Base-by-base conservation (phyloP, 2,329 filamentous ascomycete species). In the Emmonsiellopsis sp. region DNA sequence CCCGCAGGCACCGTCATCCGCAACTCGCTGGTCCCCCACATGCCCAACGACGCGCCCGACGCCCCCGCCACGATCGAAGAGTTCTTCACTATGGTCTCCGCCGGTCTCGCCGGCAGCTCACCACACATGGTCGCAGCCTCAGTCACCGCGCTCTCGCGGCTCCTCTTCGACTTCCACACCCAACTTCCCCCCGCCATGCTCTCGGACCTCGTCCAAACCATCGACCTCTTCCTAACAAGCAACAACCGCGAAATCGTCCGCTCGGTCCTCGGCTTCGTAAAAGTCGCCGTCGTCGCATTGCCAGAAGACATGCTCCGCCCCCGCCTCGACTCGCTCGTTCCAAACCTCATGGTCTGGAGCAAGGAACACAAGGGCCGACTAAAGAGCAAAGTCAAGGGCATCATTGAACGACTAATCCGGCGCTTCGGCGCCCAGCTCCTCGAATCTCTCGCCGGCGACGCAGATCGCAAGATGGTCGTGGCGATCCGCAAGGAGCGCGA, bases 361-460 rank as follows among this genome's bases (percentile, higher is more conserved):
- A 89, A 96, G 70, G 93, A 98, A 72, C 94, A 98, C 77, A 97
- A 97, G 75, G 90, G 90, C 10, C 90, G 95, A 67, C 93, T 98
- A 75, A 89, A 92, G 65, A 85, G 88, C 49, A 98, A 97, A 76
- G 91, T 98, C 61, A 97, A 96, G 82, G 91, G 96, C 66, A 97
- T 98, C 58, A 76, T 98, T 13, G 93, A 98, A 73, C 84, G 93
- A 51, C 89, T 96, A 80, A 86, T 97, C 20, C 83, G 92, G 47
- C 84, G 92, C 54, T 97, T 96, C 65, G 91, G 93, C 47, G 86
- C 87, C 45, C 86, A 92, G 2, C 72, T 82, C 32, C 81, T 98
- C 10, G 88, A 93, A 71, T 81, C 82, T 59, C 78, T 87, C 68
- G 91, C 88, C 55, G 92, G 91, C 2, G 88, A 94, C 63, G 82